Conservation (phyloP, 768 basidiomycete genomes). For the Scleroderma bovista region DNA sequence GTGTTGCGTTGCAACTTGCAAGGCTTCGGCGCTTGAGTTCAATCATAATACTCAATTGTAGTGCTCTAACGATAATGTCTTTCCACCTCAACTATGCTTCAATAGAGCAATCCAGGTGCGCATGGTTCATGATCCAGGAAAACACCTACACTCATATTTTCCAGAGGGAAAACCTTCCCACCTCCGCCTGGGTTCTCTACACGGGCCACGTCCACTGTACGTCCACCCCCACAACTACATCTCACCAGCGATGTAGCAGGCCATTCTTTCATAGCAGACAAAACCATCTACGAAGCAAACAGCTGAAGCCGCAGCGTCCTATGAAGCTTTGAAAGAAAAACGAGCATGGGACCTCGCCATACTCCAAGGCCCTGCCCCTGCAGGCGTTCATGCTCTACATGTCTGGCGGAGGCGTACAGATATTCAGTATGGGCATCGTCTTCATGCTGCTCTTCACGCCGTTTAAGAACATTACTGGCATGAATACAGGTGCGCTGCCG, state of each 20-base stretch:
- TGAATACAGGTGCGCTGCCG: conserved; percentile 65
- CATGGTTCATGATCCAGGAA: not conserved
- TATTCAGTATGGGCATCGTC: conserved; percentile 95
- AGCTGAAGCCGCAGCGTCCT: conserved; percentile 38
- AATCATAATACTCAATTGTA: too few species aligned
- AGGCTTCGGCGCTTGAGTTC: not conserved
- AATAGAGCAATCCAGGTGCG: conserved; percentile 24
- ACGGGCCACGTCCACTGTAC: conserved; percentile 28
- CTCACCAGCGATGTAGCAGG: not conserved
- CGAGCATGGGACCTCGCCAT: conserved; percentile 86
- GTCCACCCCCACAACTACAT: conserved; percentile 1
- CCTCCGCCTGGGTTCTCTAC: conserved; percentile 67
- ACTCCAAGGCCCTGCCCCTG: conserved; percentile 84
- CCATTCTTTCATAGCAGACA: conserved; percentile 30
- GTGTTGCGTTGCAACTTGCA: not conserved
- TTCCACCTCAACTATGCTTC: conserved; percentile 28
- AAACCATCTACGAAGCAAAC: conserved; percentile 34
- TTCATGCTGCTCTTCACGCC: conserved; percentile 87
- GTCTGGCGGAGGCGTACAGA: conserved; percentile 93
- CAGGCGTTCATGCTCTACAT: conserved; percentile 99
- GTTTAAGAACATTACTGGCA: conserved; percentile 74
- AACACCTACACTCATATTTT: not conserved
- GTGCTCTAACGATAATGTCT: conserved; percentile 12
- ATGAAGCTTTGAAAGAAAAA: conserved; percentile 65
- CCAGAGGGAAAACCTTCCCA: conserved; percentile 60